These are phyloP conservation scores for Beta macrorhiza DNA, from an alignment of 179 eudicot species.

Conservation along the genomic window DNA sequence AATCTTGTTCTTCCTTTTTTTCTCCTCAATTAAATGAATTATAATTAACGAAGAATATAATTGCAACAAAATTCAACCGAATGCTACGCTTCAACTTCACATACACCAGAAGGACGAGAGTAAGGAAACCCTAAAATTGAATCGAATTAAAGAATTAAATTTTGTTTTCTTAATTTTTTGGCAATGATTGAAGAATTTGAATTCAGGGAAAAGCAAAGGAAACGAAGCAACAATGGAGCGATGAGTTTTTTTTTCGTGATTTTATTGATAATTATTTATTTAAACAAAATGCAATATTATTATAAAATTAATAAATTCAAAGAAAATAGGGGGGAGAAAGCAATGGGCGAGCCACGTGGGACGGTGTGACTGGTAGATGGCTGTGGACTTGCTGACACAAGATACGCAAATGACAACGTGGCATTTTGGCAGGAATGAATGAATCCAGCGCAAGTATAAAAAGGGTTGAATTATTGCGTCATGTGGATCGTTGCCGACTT, in stretches of 20 bases:
- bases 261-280: neutral
- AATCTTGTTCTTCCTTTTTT: no score
- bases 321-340: neutral
- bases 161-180: no score
- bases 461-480: neutral
- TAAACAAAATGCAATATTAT: neutral
- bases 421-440: no score
- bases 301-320: neutral
- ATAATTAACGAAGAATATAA: neutral
- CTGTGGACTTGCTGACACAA: neutral
- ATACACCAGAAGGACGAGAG: constrained; percentile 1
- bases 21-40: no score
- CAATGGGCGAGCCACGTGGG: constrained; percentile 2
- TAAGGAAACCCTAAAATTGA: constrained; percentile 21
- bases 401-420: neutral
- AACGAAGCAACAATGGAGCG: constrained; percentile 1
- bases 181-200: neutral
- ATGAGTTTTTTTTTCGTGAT: neutral
- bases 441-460: neutral
- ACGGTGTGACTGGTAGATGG: constrained; percentile 8
- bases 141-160: neutral
- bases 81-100: constrained; percentile 26
- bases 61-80: neutral
- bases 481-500: neutral
- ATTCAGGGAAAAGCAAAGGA: neutral